A percentile compares a stretch with the other conserved stretches of the same genome.
Conservation (phyloP, 805 yeast species). For the Debaryomyces tyrocola region DNA sequence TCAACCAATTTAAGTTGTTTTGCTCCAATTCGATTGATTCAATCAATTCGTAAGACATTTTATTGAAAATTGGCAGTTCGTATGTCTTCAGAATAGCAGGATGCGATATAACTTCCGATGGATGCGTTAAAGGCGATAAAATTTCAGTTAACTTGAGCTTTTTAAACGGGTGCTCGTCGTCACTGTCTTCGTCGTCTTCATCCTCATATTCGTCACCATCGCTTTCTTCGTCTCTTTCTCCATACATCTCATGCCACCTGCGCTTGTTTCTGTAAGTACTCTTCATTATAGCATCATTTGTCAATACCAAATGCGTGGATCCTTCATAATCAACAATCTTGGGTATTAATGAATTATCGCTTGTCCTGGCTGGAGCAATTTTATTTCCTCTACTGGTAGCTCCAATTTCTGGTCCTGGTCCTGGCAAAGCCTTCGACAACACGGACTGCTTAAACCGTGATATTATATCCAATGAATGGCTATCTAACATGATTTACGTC, state of each 20-base stretch:
- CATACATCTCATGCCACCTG: conserved; percentile 34
- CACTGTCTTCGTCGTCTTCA: conserved; percentile 12
- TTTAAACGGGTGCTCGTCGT: conserved; percentile 30
- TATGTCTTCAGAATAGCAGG: conserved; percentile 69
- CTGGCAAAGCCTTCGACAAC: conserved; percentile 12
- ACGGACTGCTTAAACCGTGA: conserved; percentile 39
- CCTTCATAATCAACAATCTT: conserved; percentile 43
- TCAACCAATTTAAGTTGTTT: conserved; percentile 65
- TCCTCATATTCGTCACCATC: conserved; percentile 13
- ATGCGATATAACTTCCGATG: conserved; percentile 74
- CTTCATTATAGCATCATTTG: conserved; percentile 34
- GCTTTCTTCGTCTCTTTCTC: conserved; percentile 16
- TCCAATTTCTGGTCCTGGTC: conserved; percentile 11
- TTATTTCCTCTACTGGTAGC: conserved; percentile 35
- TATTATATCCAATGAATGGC: conserved; percentile 37
- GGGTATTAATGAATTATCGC: conserved; percentile 22
- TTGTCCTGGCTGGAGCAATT: conserved; percentile 14
- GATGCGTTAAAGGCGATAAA: conserved; percentile 76
- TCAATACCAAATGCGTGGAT: conserved; percentile 31
- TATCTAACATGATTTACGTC: conserved; percentile 31
- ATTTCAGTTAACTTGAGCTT: conserved; percentile 42
- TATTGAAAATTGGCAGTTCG: conserved; percentile 48
- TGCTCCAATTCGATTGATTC: conserved; percentile 83
- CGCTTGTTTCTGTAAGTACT: conserved; percentile 29
- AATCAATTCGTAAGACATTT: conserved; percentile 69